A percentile compares a stretch with the other conserved stretches of the same genome.
phyloP scores from a whole-genome alignment of 2,329 filamentous ascomycete species.

The Nigrograna mackinnonii region DNA sequence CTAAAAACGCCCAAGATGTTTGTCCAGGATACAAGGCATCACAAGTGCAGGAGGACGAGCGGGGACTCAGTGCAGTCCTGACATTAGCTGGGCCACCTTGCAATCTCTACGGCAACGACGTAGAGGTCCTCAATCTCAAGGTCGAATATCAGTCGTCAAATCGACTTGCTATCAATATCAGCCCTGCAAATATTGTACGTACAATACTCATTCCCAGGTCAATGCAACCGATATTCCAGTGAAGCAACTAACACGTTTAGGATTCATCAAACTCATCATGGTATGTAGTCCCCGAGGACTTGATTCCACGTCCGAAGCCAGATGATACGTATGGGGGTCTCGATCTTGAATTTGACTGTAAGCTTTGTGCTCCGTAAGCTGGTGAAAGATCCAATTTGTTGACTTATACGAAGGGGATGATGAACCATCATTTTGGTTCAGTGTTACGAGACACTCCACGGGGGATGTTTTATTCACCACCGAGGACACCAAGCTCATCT shows the following conservation, averaged over 20 bases:
- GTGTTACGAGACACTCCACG: slow-evolving; percentile 59
- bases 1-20: slow-evolving; percentile 63
- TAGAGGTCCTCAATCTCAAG: slow-evolving; percentile 66
- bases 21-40: slow-evolving; percentile 65
- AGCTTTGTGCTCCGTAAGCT: slow-evolving; percentile 5
- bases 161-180: slow-evolving; percentile 71
- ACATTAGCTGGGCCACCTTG: slow-evolving; percentile 59
- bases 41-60: slow-evolving; percentile 48
- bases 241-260: slow-evolving; percentile 16
- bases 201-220: slow-evolving; percentile 10
- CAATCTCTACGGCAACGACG: slow-evolving; percentile 77
- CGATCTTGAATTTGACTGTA: slow-evolving; percentile 53
- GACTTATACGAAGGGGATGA: slow-evolving; percentile 51
- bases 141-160: slow-evolving; percentile 70
- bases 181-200: slow-evolving; percentile 62
- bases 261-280: slow-evolving; percentile 65
- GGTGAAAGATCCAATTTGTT: neutral
- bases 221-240: too few relatives aligned
- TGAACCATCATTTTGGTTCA: slow-evolving; percentile 61
- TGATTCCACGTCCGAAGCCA: slow-evolving; percentile 61
- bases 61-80: slow-evolving; percentile 57
- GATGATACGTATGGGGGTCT: slow-evolving; percentile 44
- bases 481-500: slow-evolving; percentile 66
- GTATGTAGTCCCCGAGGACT: slow-evolving; percentile 67
- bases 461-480: slow-evolving; percentile 73